Evolutionary conservation across 257 asterid species (phyloP), one percentile per base, ranked within the genome.

Genomic region (Solanum commersonii): DNA sequence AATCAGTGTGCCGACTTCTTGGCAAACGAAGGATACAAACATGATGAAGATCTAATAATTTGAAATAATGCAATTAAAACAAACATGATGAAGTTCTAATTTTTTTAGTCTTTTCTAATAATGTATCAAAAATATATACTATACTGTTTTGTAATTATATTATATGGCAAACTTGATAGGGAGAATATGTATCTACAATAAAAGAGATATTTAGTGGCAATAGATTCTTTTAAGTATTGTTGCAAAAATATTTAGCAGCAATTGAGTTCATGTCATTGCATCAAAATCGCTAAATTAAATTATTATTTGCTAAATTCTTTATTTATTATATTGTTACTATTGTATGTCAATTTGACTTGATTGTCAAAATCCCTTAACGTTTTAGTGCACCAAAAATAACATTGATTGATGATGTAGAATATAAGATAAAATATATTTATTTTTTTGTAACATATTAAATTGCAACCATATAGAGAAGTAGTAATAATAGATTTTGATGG

Each of bases 201-300:
- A 18, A 52, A 52, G 23, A 52, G 3, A 52, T 16, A 18, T 52
- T 16, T 18, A 18, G 10, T 52, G 10, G 9, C 3, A 52, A 52
- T 52, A 52, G 4, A 16, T 15, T 16, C 1, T 52, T 16, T 18
- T 0, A 5, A 52, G 23, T 20, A 16, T 2, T 52, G 10, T 7
- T 1, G 23, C 1, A 3, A 56, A 18, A 18, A 18, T 6, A 18
- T 56, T 16, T 18, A 56, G n/a, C 2, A 0, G 4, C 0, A 18
- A 56, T 2, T 56, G 1, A 60, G 1, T 60, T 60, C 4, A 22
- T 22, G 27, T 22, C n/a, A 60, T 22, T 22, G 0, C 23, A 52
- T 52, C 1, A 16, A 6, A 52, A 3, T 52, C 1, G 63, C 63
- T 52, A 52, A 52, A 56, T 56, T 56, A 56, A 2, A 56, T 56